Evolutionary conservation across 208 protist species (phyloP).

Genomic region (Acanthamoeba culbertsoni): DNA sequence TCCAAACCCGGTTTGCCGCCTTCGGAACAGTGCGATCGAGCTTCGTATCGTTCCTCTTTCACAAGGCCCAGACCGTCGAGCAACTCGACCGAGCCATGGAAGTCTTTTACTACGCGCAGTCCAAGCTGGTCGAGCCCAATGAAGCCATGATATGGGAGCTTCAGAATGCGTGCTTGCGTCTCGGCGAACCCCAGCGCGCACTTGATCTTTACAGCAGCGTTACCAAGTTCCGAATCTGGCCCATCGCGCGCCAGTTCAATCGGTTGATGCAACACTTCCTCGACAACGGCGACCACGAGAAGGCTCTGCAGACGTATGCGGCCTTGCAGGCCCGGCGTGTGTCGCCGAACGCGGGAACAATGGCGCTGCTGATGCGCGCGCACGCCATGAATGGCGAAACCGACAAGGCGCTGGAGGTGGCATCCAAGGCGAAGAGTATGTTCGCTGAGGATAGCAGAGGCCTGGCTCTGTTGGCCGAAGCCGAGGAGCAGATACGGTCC

Average conservation of each 20-base stretch:
- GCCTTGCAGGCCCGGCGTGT: neutral
- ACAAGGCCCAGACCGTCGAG: neutral
- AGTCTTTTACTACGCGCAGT: neutral
- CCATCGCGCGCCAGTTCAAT: neutral
- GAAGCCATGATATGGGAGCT: neutral
- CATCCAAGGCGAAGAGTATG: neutral
- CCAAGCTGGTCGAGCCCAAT: neutral
- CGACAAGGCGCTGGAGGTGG: neutral
- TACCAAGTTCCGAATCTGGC: neutral
- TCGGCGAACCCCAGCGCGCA: neutral
- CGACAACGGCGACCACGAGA: neutral
- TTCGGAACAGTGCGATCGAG: neutral
- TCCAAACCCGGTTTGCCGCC: neutral
- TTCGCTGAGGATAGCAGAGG: neutral
- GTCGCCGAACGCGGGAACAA: neutral
- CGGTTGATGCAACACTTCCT: neutral
- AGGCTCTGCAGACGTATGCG: neutral
- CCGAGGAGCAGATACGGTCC: too few relatives aligned
- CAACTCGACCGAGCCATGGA: neutral
- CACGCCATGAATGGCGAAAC: neutral
- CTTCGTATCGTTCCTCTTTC: neutral
- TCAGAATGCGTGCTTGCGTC: neutral
- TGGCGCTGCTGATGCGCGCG: neutral
- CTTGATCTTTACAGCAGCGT: neutral
- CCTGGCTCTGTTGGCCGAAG: neutral